These are phyloP conservation scores for Geosiphon pyriformis DNA, from an alignment of 192 early-diverging fungal species.

Conservation along the genomic window DNA sequence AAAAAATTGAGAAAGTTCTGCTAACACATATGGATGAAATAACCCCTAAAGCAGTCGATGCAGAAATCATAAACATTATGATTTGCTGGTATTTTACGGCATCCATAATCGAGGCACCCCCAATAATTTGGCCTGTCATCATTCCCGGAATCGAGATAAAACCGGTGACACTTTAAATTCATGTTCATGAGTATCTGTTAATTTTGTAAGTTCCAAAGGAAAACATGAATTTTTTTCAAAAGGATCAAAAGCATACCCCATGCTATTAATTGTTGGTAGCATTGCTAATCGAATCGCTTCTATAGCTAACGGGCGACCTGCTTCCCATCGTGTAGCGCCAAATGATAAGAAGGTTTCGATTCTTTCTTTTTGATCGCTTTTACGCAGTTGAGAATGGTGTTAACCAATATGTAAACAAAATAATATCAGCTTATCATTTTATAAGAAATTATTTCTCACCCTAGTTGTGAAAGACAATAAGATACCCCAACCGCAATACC, in stretches of 20 bases:
- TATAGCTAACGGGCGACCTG: slow-evolving; percentile 62
- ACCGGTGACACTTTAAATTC: slow-evolving; percentile 57
- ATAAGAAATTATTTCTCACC: slow-evolving; percentile 38
- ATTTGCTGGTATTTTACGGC: slow-evolving; percentile 81
- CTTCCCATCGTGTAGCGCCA: slow-evolving; percentile 81
- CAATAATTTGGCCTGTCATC: too few relatives aligned
- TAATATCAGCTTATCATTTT: background rate
- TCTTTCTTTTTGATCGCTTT: slow-evolving; percentile 43
- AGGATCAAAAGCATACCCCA: slow-evolving; percentile 39
- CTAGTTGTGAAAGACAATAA: slow-evolving; percentile 53
- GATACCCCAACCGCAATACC: slow-evolving; percentile 63
- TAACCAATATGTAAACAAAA: background rate
- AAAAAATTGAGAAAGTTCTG: background rate
- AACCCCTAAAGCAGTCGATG: slow-evolving; percentile 61
- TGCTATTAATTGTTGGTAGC: slow-evolving; percentile 72
- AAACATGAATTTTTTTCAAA: background rate
- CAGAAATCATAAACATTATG: slow-evolving; percentile 83
- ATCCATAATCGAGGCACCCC: slow-evolving; percentile 72
- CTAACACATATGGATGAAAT: slow-evolving; percentile 47
- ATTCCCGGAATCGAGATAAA: slow-evolving; percentile 86
- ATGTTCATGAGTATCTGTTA: background rate
- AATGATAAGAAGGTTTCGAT: slow-evolving; percentile 53
- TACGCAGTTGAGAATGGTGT: background rate
- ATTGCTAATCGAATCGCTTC: slow-evolving; percentile 71
- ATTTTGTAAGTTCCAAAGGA: background rate